Evolutionary conservation across 352 stramenopile species (phyloP), one percentile per base, ranked within the genome.

Genomic region (Elongisporangium undulatum): DNA sequence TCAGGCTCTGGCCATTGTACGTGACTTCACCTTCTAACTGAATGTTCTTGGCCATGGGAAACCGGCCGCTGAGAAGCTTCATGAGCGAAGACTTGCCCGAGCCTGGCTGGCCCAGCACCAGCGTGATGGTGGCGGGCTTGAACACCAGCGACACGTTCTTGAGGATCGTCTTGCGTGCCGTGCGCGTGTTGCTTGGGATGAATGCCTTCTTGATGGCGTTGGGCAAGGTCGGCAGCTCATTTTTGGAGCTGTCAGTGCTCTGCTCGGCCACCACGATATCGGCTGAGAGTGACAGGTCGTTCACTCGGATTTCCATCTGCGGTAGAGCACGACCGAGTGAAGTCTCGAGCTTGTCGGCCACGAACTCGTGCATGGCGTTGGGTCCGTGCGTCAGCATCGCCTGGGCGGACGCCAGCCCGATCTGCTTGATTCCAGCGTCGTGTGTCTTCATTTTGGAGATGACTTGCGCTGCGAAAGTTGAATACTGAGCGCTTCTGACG

Each of bases 221-320:
- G 62, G 62, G 66, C 3, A 87, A 59, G 38, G 73, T 87, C 12
- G 77, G 73, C 34, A 85, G 67, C 41, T 72, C 64, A 5, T n/a
- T 65, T 5, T 53, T 56, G 45, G 54, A 61, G 17, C 55, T 55
- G 15, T 62, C 24, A 29, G 19, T n/a, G 19, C 53, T 45, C 26
- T 53, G 58, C 22, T 64, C 55, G 29, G 59, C 63, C 13, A 71
- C 59, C 3, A 71, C 48, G 17, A 74, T 61, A 24, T 89, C 65
- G 0, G 77, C 79, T 16, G 71, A 70, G 29, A 86, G 55, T 12
- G 71, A 77, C 50, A 89, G 50, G 56, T 89, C 48, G 2, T 63
- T 58, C 56, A 87, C 82, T 19, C 73, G 79, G 23, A 89, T 69
- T 53, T 89, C 79, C 62, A 86, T 76, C 55, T 87, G 75, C 2